Evolutionary conservation across 2,329 filamentous ascomycete genomes (phyloP), one percentile per base, ranked within the genome.

Genomic region (Chrysosphaeria jannelii): DNA sequence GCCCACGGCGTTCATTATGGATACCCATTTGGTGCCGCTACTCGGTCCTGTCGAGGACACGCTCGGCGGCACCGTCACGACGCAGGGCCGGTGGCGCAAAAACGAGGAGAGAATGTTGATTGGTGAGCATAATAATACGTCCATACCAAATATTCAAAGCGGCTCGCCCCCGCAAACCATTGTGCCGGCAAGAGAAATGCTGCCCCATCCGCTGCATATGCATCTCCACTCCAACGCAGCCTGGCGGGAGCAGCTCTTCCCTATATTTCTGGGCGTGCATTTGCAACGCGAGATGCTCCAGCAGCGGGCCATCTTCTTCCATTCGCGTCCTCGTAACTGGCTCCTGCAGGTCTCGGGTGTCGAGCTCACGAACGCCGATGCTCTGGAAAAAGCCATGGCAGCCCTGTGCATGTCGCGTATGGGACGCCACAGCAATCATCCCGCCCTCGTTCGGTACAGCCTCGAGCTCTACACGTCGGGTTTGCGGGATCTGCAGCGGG

Each of bases 241-340:
- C 3, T 33, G 30, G 28, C 28, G 31, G 4, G 28, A 30, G 25
- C 29, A 33, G 21, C 28, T 33, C n/a, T 28, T 27, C 16, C 27
- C 28, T 8, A 10, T 24, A 14, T 33, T 30, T 12, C 20, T 33
- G 8, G 15, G 21, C 10, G 11, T 27, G 12, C 27, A 31, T 12
- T 22, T 33, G 4, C 31, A 29, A 6, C 10, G 4, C 6, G 29
- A 31, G 14, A 5, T 30, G 8, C 10, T 27, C 4, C 8, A 10
- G 13, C n/a, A n/a, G n/a, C n/a, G n/a, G n/a, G n/a, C n/a, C n/a
- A n/a, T n/a, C n/a, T n/a, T n/a, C n/a, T n/a, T n/a, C n/a, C 16
- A 18, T n/a, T 4, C 22, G 6, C 22, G 18, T 11, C 19, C 21
- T n/a, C 29, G 28, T 22, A 33, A 29, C 26, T 33, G 31, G 31